phyloP scores from a whole-genome alignment of 768 basidiomycete species.

The Dendrothele bispora region DNA sequence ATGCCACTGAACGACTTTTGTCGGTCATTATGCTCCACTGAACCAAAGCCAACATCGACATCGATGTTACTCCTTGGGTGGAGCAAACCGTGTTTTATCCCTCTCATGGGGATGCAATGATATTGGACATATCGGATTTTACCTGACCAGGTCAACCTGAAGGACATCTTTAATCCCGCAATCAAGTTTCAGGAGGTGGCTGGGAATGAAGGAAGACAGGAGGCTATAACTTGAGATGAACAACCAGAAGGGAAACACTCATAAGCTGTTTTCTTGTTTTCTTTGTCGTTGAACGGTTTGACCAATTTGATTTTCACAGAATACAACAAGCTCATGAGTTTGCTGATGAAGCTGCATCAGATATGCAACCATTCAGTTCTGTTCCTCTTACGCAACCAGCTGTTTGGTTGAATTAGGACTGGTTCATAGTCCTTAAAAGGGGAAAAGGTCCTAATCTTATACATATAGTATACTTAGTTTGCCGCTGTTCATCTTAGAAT shows the following conservation, averaged over 20 bases:
- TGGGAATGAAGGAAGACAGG: constrained; percentile 34
- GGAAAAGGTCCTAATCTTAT: constrained; percentile 68
- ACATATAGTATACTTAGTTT: too few species aligned
- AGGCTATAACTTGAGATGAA: constrained; percentile 38
- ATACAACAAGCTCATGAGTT: constrained; percentile 59
- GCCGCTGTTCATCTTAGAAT: too few species aligned
- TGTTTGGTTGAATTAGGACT: too few species aligned
- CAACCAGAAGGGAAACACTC: constrained; percentile 28
- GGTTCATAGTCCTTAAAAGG: constrained; percentile 58
- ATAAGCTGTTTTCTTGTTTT: constrained; percentile 16
- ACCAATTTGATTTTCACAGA: constrained; percentile 26
- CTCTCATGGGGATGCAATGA: constrained; percentile 56
- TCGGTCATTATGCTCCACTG: constrained; percentile 56
- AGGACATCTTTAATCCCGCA: constrained; percentile 43
- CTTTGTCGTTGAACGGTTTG: neutral
- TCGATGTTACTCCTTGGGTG: constrained; percentile 54
- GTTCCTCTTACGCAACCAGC: neutral
- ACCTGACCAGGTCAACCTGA: constrained; percentile 47
- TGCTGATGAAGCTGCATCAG: constrained; percentile 68
- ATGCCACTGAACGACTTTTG: constrained; percentile 48
- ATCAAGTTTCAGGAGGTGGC: constrained; percentile 22
- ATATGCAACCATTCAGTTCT: constrained; percentile 63
- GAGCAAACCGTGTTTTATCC: constrained; percentile 56
- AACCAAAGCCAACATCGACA: constrained; percentile 50
- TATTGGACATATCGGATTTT: constrained; percentile 63